Base-by-base conservation (phyloP, 208 protist species). In the Wallacemonas sp. region DNA sequence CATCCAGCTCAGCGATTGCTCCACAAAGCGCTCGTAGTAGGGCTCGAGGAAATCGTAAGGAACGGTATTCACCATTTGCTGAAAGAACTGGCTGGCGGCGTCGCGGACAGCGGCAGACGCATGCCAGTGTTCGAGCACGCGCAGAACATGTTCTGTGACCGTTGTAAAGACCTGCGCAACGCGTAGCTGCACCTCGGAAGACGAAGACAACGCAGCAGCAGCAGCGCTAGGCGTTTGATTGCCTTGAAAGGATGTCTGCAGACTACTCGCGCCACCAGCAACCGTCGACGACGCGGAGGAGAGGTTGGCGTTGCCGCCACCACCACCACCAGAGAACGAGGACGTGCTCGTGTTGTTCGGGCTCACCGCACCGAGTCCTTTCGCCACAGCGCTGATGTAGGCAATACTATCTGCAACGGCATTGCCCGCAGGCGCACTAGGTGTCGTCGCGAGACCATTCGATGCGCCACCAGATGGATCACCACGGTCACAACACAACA, bases 51-150 rank as follows among this genome's bases (percentile, higher is more conserved):
- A 36, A 12, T 79, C 72, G 59, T 80, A 86, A 15, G 86, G 76
- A n/a, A 93, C 42, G 22, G 62, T 75, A 55, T 93, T 83, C 33
- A 86, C 66, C 60, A 87, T 80, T 34, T 93, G 80, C 24, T 86
- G 81, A 27, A 86, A 84, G 59, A 77, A 85, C 53, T 89, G 80
- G 2, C 76, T 80, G 1, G 67, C 68, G 1, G 68, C 59, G 36
- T 91, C 85, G 14, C 85, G 78, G 38, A 91, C 81, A 36, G 67
- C 64, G 2, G 72, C 22, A 19, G 72, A 75, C 41, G 60, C 41
- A 26, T 56, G 70, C 80, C 75, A 80, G 6, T 8, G 27, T 31
- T 9, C 58, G 21, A 78, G 39, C 15, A 77, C 77, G 30, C 67
- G 54, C 71, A 81, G 76, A 14, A 91, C 70, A 6, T 74, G 68